Evolutionary conservation across 768 basidiomycete genomes (phyloP).

Genomic region (Phylloporus scabripes): DNA sequence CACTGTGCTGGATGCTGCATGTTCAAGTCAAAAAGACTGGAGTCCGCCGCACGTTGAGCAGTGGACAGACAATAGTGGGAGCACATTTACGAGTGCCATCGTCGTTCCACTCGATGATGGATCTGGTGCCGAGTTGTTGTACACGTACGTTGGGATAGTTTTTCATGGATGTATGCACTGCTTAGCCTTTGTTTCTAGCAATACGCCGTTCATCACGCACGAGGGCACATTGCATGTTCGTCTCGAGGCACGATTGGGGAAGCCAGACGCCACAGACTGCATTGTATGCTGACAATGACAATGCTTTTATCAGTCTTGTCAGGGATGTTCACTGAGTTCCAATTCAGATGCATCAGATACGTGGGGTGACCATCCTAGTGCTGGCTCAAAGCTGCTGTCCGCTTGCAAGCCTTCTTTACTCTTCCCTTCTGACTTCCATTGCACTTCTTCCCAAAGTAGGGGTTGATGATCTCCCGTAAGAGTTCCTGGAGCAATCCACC

Average conservation of each 20-base stretch:
- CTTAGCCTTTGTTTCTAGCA: conserved; percentile 24
- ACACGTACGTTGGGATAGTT: conserved; percentile 39
- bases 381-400: conserved; percentile 1
- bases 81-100: conserved; percentile 26
- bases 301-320: neutral
- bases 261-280: conserved; percentile 37
- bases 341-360: conserved; percentile 3
- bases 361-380: conserved; percentile 1
- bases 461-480: conserved; percentile 21
- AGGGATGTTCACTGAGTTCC: neutral
- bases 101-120: conserved; percentile 37
- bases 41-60: conserved; percentile 5
- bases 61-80: conserved; percentile 9
- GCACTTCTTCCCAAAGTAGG: conserved; percentile 13
- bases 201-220: conserved; percentile 41
- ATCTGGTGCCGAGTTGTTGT: conserved; percentile 43
- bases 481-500: conserved; percentile 29
- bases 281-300: conserved; percentile 35
- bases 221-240: conserved; percentile 44
- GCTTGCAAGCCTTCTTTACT: conserved; percentile 11
- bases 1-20: conserved; percentile 3
- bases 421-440: conserved; percentile 19
- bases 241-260: conserved; percentile 41
- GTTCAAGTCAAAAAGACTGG: conserved; percentile 4
- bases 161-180: neutral